A percentile compares a stretch with the other conserved stretches of the same genome.
Evolutionary conservation across 108 stramenopile species (phyloP).

Genomic region (Cyclotella sp.): DNA sequence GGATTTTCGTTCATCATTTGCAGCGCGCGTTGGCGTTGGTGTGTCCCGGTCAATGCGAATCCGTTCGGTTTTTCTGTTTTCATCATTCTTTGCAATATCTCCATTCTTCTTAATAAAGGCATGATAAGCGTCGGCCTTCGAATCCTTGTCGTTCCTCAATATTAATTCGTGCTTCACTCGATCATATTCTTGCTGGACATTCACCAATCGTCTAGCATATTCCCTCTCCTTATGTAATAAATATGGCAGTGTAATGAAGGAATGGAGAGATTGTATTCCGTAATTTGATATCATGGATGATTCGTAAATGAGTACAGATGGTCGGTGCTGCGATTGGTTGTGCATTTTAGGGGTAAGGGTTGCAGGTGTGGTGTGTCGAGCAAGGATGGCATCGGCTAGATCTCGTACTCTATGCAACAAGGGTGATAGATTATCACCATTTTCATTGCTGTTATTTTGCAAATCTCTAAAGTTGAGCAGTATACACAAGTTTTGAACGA

Average conservation of each 20-base stretch:
- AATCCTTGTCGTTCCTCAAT: conserved; percentile 17
- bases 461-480: conserved; percentile 54
- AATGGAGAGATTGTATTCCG: conserved; percentile 43
- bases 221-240: conserved; percentile 33
- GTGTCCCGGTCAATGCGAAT: too few relatives aligned
- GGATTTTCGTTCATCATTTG: too few relatives aligned
- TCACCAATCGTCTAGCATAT: conserved; percentile 25
- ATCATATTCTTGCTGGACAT: conserved; percentile 24
- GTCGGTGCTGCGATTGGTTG: not conserved
- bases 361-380: conserved; percentile 2
- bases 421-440: not conserved
- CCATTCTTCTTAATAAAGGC: too few relatives aligned
- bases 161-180: conserved; percentile 24
- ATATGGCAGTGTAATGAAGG: conserved; percentile 52
- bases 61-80: too few relatives aligned
- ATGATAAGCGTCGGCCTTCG: too few relatives aligned
- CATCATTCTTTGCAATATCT: too few relatives aligned
- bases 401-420: conserved; percentile 13
- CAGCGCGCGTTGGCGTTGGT: too few relatives aligned
- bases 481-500: conserved; percentile 45
- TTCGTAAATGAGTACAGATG: conserved; percentile 47
- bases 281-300: conserved; percentile 48
- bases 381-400: conserved; percentile 7
- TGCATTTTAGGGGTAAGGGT: not conserved
- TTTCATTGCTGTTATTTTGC: not conserved